These are phyloP conservation scores for Anastatica hierochuntica DNA, from an alignment of 345 rosid genomes.

Conservation along the genomic window DNA sequence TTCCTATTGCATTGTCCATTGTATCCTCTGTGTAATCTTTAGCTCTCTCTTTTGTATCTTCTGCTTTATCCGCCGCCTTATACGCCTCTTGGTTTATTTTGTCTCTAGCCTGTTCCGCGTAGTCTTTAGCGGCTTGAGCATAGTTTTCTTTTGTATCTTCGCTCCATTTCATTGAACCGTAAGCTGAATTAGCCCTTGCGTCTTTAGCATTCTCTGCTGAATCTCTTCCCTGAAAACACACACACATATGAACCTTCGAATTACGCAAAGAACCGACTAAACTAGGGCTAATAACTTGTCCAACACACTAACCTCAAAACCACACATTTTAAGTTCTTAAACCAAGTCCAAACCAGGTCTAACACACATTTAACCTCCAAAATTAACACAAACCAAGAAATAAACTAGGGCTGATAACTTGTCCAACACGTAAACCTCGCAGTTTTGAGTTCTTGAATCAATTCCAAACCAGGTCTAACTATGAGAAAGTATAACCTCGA, in stretches of 20 bases:
- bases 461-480: not conserved
- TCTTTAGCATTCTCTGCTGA: slow-evolving; percentile 8
- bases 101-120: slow-evolving; percentile 10
- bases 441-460: too few species aligned
- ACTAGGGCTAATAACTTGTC: not conserved
- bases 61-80: slow-evolving; percentile 17
- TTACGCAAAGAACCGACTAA: not conserved
- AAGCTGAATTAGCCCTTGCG: slow-evolving; percentile 6
- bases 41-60: slow-evolving; percentile 17
- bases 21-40: slow-evolving; percentile 18
- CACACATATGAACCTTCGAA: not conserved
- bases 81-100: slow-evolving; percentile 13
- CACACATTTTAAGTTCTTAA: too few species aligned
- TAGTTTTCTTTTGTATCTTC: slow-evolving; percentile 9
- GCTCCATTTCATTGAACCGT: slow-evolving; percentile 23
- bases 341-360: too few species aligned
- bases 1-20: slow-evolving; percentile 13
- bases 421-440: too few species aligned
- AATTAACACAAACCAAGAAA: too few species aligned
- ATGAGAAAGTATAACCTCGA: slow-evolving; percentile 4
- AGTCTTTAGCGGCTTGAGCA: slow-evolving; percentile 15
- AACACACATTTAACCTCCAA: too few species aligned
- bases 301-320: slow-evolving; percentile 8
- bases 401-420: too few species aligned
- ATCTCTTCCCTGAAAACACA: slow-evolving; percentile 14